Evolutionary conservation across 2,329 filamentous ascomycete species (phyloP), one percentile per base, ranked within the genome.

Genomic region (Penicillium palitans): DNA sequence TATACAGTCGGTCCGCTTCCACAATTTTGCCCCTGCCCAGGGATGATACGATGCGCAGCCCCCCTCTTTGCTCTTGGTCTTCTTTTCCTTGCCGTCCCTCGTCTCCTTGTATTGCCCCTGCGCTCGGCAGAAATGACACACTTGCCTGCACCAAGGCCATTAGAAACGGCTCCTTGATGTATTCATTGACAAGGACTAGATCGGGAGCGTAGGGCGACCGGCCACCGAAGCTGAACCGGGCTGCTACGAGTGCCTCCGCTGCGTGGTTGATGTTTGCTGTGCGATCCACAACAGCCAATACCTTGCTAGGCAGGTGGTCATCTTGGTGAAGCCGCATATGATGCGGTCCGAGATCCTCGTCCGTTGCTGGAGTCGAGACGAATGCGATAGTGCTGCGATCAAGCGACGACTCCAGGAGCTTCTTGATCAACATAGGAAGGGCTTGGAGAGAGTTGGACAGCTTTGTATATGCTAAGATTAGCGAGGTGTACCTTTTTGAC

Each of bases 131-230:
- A 19, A 40, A 40, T 0, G 37, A 13, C n/a, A 40, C 37, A 21
- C 37, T 40, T 2, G n/a, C 37, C n/a, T 21, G n/a, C 37, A 80
- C 69, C 5, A 80, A 76, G 0, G 81, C 80, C 47, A 81, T 76
- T 0, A 84, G 68, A 61, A 88, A 87, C 0, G 78, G 76, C 55
- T 81, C 77, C 72, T 83, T 83, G 4, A 79, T 76, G 58, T 81
- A 88, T 61, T 88, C 86, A 59, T 88, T 87, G n/a, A 89, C 85
- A 0, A 88, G 71, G 0, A 88, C 81, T 0, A 87, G 31, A 64
- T 88, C 85, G 0, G 86, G 86, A 0, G 84, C 82, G 65, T 87
- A 88, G 0, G 84, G 79, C 1, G 85, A 87, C 2, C 71, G 76
- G 2, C 85, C 85, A 1, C 81, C 76, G 31, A 86, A 83, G 15